Evolutionary conservation across 495 filamentous ascomycete genomes (phyloP), one percentile per base, ranked within the genome.

Genomic region (Penicillium pancosmium): DNA sequence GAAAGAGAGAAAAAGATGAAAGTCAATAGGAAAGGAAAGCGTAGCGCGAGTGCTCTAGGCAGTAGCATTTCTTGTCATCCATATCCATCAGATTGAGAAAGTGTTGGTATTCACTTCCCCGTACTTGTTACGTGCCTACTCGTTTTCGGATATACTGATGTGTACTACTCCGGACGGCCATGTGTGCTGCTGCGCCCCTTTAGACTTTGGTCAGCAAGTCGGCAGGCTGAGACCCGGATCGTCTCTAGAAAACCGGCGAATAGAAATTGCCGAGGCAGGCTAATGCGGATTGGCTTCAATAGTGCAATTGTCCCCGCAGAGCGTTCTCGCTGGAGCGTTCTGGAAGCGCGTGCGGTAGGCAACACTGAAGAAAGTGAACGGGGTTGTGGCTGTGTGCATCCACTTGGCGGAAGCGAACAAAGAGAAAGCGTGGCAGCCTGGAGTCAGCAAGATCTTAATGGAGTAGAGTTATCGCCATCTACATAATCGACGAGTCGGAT

Each of bases 301-400:
- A 55, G 52, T 52, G 25, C 23, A 25, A 5, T 27, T 18, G 15
- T 46, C 43, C 9, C 43, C 43, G 12, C 35, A 18, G 16, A 16
- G 15, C 5, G 27, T 31, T 31, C 27, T 31, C 1, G 6, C 38
- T 18, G 33, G 16, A 16, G 50, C 23, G 12, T 55, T 59, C 55
- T 34, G 60, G 34, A 54, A 52, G 21, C 48, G 16, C 49, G 6
- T 27, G 33, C 46, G 35, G 36, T 25, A 57, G 52, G 56, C 56
- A 63, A 41, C 55, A 58, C 47, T 52, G 40, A 55, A 55, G 35
- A 27, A 44, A 18, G 18, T 40, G 27, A 36, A 61, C 36, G 55
- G 58, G 59, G 52, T 41, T 64, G 65, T 67, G 65, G 58, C 58
- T 62, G 65, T 60, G 58, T 48, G n/a, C 46, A 27, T 48, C 46